Conservation (phyloP, 169 alveolate genomes). For the Plasmodium coatneyi region DNA sequence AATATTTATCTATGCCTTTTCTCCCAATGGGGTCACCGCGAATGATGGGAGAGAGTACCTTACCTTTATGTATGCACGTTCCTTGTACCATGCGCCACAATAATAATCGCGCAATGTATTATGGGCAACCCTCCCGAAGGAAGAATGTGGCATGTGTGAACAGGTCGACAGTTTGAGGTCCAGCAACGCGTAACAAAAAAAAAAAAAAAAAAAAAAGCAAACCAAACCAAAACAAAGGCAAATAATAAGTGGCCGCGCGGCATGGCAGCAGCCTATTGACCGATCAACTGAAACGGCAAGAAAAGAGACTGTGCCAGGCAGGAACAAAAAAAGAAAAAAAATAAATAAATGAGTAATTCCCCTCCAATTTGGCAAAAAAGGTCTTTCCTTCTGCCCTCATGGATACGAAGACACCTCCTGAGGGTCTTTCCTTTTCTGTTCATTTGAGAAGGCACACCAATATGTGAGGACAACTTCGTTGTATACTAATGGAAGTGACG, state of each 20-base stretch:
- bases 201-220: neutral
- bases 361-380: neutral
- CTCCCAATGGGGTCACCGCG: neutral
- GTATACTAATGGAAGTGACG: neutral
- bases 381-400: neutral
- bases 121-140: neutral
- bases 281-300: neutral
- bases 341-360: neutral
- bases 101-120: neutral
- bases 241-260: neutral
- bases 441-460: neutral
- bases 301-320: neutral
- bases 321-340: neutral
- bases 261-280: neutral
- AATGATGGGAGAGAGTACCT: neutral
- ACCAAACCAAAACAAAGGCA: no score
- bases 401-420: neutral
- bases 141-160: neutral
- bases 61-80: neutral
- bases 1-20: neutral
- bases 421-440: neutral
- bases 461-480: neutral
- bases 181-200: neutral
- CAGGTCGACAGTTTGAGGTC: neutral
- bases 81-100: neutral